phyloP scores from a whole-genome alignment of 177 flowering plant species.

The Vitis hybrid region DNA sequence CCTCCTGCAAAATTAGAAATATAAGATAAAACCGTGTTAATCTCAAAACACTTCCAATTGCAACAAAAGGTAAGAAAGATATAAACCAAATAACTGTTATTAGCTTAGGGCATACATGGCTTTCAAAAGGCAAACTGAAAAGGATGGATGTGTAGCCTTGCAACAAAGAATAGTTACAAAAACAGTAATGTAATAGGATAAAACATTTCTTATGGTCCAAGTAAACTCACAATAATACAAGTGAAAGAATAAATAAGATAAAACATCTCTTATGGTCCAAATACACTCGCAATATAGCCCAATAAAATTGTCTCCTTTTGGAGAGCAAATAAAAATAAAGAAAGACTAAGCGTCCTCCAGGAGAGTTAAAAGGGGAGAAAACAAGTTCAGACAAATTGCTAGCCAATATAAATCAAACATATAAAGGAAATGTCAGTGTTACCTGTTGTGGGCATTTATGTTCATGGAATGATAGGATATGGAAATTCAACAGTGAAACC shows the following conservation, averaged over 20 bases:
- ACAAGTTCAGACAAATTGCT: too few relatives aligned
- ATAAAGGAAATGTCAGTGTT: too few relatives aligned
- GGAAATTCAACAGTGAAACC: too few relatives aligned
- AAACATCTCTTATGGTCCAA: background rate
- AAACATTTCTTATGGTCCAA: background rate
- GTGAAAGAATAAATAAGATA: background rate
- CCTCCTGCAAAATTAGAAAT: conserved; percentile 54
- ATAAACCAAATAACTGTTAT: background rate
- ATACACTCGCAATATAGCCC: too few relatives aligned
- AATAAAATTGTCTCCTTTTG: too few relatives aligned
- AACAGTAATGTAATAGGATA: background rate
- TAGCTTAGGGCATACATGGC: background rate
- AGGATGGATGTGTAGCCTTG: background rate
- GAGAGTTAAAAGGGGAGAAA: too few relatives aligned
- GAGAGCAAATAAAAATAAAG: too few relatives aligned
- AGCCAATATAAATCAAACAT: too few relatives aligned
- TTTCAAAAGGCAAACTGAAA: background rate
- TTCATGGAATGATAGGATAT: too few relatives aligned
- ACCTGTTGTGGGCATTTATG: too few relatives aligned
- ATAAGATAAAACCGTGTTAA: background rate
- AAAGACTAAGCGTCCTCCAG: too few relatives aligned
- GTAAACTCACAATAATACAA: background rate
- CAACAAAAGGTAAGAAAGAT: background rate
- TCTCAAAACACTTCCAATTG: background rate
- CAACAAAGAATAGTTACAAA: background rate